Evolutionary conservation across 225 moss, liverwort and hornwort species (phyloP).

Genomic region (Bryoerythrophyllum caledonicum): DNA sequence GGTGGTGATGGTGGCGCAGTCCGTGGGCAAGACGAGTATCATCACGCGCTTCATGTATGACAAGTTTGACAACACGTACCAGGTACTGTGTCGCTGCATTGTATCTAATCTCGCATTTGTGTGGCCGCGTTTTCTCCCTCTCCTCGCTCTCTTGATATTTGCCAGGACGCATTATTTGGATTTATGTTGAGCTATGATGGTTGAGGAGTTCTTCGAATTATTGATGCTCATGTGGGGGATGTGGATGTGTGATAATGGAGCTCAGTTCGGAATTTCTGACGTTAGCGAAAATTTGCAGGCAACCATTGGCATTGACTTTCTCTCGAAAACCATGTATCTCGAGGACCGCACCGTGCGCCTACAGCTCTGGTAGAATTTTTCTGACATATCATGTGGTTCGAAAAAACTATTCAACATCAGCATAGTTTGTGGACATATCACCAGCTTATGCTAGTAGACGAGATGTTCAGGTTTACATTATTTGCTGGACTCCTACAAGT

Average conservation of each 20-base stretch:
- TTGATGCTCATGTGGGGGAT: not conserved
- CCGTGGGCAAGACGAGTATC: constrained; percentile 80
- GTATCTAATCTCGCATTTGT: not conserved
- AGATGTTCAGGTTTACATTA: not conserved
- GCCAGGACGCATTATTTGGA: not conserved
- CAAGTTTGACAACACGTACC: constrained; percentile 88
- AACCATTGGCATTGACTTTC: constrained; percentile 84
- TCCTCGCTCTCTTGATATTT: too few species aligned
- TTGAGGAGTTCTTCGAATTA: not conserved
- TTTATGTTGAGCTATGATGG: not conserved
- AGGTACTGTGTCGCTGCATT: constrained; percentile 39
- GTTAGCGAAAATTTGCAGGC: constrained; percentile 40
- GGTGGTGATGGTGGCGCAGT: constrained; percentile 24
- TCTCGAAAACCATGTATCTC: constrained; percentile 88
- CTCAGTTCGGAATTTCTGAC: not conserved
- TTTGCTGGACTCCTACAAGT: constrained; percentile 50
- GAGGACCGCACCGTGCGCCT: constrained; percentile 85
- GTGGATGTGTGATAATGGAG: not conserved
- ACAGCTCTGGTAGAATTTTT: constrained; percentile 63
- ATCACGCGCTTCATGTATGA: constrained; percentile 94
- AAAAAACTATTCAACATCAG: not conserved
- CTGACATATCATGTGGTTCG: not conserved
- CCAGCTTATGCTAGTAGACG: not conserved
- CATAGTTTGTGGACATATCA: not conserved
- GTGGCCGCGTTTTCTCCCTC: not conserved